These are phyloP conservation scores for Starmerella khaoyaiensis DNA, from an alignment of 805 yeast genomes.

Conservation along the genomic window DNA sequence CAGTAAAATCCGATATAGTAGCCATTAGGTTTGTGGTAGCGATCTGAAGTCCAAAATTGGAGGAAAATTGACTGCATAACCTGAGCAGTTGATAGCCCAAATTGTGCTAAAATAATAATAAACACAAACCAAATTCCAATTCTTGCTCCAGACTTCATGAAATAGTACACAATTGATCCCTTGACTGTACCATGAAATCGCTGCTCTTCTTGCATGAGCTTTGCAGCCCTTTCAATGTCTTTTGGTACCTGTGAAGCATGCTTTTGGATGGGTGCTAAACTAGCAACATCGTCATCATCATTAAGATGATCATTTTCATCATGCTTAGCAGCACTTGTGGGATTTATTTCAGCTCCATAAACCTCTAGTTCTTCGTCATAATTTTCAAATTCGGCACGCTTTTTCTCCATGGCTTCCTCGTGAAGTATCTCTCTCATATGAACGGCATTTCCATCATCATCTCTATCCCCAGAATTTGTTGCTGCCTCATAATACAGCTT, in stretches of 20 bases:
- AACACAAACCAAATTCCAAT: constrained; percentile 24
- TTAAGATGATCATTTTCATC: too few species aligned
- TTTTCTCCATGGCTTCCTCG: constrained; percentile 13
- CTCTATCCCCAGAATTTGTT: constrained; percentile 1
- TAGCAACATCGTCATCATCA: too few species aligned
- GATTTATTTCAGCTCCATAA: not conserved
- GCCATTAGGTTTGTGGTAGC: constrained; percentile 38
- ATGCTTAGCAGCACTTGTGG: too few species aligned
- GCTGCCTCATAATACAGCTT: constrained; percentile 8
- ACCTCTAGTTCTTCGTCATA: constrained; percentile 6
- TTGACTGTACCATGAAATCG: constrained; percentile 24
- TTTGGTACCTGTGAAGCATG: not conserved
- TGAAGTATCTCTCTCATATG: constrained; percentile 16
- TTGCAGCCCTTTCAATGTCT: constrained; percentile 8
- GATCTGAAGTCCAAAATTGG: constrained; percentile 61
- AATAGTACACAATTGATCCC: constrained; percentile 37
- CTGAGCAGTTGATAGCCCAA: constrained; percentile 40
- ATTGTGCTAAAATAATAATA: constrained; percentile 11
- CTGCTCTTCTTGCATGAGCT: constrained; percentile 25
- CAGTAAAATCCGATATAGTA: constrained; percentile 61
- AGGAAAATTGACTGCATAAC: constrained; percentile 32
- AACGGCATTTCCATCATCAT: constrained; percentile 14
- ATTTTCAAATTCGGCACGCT: constrained; percentile 6
- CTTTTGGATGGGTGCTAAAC: not conserved
- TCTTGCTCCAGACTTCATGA: constrained; percentile 36